phyloP scores from a whole-genome alignment of 306 rosid species.

The Malus fusca region DNA sequence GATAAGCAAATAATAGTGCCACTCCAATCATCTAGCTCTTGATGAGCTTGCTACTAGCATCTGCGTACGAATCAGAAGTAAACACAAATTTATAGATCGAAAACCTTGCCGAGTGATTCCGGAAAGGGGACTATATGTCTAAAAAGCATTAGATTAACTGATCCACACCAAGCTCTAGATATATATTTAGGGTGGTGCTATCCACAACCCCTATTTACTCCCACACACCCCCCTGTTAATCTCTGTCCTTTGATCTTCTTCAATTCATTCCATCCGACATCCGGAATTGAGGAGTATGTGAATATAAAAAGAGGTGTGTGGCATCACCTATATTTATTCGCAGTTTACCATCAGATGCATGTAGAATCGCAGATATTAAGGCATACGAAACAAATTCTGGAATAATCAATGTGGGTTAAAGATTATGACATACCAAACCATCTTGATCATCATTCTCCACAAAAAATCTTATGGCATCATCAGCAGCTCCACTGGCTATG shows the following conservation, averaged over 20 bases:
- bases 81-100: too few relatives aligned
- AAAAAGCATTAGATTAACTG: background rate
- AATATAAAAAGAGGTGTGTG: too few relatives aligned
- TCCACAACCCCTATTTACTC: too few relatives aligned
- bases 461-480: constrained; percentile 72
- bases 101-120: background rate
- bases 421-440: constrained; percentile 40
- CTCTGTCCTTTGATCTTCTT: too few relatives aligned
- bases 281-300: too few relatives aligned
- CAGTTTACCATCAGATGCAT: background rate
- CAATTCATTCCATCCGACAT: too few relatives aligned
- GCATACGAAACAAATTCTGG: background rate
- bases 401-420: background rate
- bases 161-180: background rate
- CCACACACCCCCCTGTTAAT: too few relatives aligned
- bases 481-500: constrained; percentile 96
- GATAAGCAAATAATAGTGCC: background rate
- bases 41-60: background rate
- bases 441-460: constrained; percentile 54
- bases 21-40: background rate
- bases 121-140: background rate
- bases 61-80: background rate
- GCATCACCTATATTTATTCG: background rate
- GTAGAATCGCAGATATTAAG: background rate
- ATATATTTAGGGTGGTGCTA: background rate